Base-by-base conservation (phyloP, 306 rosid species). In the Hippophae tibetana region DNA sequence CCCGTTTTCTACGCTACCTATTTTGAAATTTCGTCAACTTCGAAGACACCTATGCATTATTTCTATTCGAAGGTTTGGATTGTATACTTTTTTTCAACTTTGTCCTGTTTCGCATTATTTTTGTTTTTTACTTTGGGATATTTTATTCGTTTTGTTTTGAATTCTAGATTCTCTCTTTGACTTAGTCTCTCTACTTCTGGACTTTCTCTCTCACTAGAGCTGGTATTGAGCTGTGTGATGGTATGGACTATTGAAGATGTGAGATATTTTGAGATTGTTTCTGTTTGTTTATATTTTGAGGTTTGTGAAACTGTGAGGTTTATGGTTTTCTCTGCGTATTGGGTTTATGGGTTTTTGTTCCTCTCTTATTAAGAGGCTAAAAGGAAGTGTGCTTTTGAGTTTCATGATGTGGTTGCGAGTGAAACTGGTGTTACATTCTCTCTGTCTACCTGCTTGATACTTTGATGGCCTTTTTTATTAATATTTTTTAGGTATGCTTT, bases 41-140 rank as follows among this genome's bases (percentile, higher is more conserved):
- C 81, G 60, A 75, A 79, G 74, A 1, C 13, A 45, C 13, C 10
- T 10, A 27, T 43, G 47, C 5, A 10, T 57, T 8, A 44, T 58
- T 63, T 69, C 65, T 59, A n/a, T 31, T 72, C 18, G n/a, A 68
- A 63, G 70, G 66, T 72, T 54, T 59, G 55, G 43, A 26, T 48
- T 57, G 40, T 23, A 52, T 26, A 12, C 38, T 58, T 45, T 72
- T 18, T 68, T 50, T 49, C 61, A 26, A 59, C 49, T 65, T 71
- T 87, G 92, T 79, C 82, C 47, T 31, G 55, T 76, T 74, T 71
- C 64, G 69, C 66, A 13, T 68, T 72, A 65, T 74, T 54, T 48
- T 49, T 47, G 6, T 43, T 8, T 74, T 71, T 61, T 43, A 31
- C 4, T 49, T 23, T 40, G 23, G 42, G 42, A 44, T 47, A 52